Evolutionary conservation across 371 early-diverging fungal genomes (phyloP).

Genomic region (Apophysomyces sp.): DNA sequence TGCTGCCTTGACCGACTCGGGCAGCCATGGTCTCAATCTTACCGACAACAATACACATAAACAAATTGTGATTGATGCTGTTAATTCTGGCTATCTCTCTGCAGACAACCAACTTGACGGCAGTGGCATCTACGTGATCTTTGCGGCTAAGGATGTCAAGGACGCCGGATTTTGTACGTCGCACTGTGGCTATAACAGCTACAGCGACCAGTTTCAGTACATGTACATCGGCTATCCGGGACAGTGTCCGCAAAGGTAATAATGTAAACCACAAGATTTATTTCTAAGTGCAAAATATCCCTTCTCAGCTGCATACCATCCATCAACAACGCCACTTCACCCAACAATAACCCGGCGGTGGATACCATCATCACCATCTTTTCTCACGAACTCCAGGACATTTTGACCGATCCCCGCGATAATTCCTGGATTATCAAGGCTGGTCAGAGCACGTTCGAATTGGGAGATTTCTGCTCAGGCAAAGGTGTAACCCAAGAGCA

Average conservation of each 20-base stretch:
- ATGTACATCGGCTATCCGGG: slow-evolving; percentile 51
- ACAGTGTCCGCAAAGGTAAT: slow-evolving; percentile 26
- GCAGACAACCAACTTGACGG: slow-evolving; percentile 37
- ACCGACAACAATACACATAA: slow-evolving; percentile 32
- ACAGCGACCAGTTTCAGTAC: slow-evolving; percentile 46
- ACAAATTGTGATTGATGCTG: slow-evolving; percentile 40
- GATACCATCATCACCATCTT: slow-evolving; percentile 53
- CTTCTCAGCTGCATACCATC: slow-evolving; percentile 33
- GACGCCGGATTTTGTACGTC: slow-evolving; percentile 42
- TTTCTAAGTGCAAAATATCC: not conserved
- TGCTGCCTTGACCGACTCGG: slow-evolving; percentile 43
- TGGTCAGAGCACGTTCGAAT: slow-evolving; percentile 22
- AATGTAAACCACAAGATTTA: not conserved
- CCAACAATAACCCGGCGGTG: slow-evolving; percentile 44
- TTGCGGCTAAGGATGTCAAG: slow-evolving; percentile 38
- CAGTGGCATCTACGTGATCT: slow-evolving; percentile 49
- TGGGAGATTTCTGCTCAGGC: slow-evolving; percentile 51
- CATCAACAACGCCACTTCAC: slow-evolving; percentile 28
- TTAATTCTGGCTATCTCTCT: slow-evolving; percentile 48
- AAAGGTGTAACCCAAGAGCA: slow-evolving; percentile 21
- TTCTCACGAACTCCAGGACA: slow-evolving; percentile 56
- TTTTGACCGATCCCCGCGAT: slow-evolving; percentile 47
- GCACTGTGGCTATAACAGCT: slow-evolving; percentile 50
- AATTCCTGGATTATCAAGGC: slow-evolving; percentile 44
- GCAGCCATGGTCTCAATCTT: slow-evolving; percentile 40